A percentile compares a stretch with the other conserved stretches of the same genome.
Conservation (phyloP, 768 basidiomycete species). For the Tulasnella sp. region DNA sequence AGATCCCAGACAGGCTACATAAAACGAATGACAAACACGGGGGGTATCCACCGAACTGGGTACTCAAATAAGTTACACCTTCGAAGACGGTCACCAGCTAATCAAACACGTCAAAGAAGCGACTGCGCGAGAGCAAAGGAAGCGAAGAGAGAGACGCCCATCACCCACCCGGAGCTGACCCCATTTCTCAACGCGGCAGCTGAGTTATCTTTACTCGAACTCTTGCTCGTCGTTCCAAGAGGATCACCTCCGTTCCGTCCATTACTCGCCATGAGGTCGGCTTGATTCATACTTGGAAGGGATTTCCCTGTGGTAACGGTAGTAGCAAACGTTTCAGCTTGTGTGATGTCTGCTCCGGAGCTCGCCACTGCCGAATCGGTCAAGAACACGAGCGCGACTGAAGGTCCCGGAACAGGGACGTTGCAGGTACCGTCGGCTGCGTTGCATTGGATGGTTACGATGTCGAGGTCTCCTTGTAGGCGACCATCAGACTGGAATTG, state of each 20-base stretch:
- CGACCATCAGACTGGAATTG: constrained; percentile 24
- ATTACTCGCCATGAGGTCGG: background rate
- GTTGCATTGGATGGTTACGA: constrained; percentile 19
- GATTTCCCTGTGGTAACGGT: background rate
- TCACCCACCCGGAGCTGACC: background rate
- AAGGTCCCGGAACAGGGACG: constrained; percentile 20
- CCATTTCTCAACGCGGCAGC: background rate
- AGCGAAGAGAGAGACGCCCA: background rate
- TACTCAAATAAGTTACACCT: background rate
- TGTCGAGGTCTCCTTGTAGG: background rate
- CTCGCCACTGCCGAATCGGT: background rate
- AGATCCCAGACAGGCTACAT: background rate
- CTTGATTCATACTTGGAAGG: background rate
- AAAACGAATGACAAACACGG: background rate
- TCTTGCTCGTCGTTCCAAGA: constrained; percentile 5
- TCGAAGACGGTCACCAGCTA: background rate
- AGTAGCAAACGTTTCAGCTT: constrained; percentile 28
- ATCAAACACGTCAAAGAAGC: background rate
- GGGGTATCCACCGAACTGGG: background rate
- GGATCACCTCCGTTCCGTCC: constrained; percentile 5
- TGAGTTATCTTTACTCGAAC: background rate
- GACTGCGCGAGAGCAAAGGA: background rate
- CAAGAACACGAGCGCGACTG: constrained; percentile 25
- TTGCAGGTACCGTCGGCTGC: background rate
- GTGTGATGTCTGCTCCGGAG: constrained; percentile 5